A percentile compares a stretch with the other conserved stretches of the same genome.
Evolutionary conservation across 345 rosid genomes (phyloP).

Genomic region (Salix koriyanagi): DNA sequence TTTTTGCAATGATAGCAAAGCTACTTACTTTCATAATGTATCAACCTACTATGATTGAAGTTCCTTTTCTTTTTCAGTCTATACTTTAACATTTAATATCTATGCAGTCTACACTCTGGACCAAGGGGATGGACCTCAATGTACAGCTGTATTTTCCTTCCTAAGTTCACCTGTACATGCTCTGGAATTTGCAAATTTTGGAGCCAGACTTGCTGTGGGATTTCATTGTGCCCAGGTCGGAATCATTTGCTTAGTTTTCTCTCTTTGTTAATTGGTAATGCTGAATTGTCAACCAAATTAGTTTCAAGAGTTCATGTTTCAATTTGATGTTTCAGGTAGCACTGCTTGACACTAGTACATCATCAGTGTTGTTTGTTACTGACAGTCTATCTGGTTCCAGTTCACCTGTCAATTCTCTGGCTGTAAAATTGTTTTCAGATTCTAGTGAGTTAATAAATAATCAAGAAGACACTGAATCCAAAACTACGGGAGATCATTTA

Average conservation of each 20-base stretch:
- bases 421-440: conserved; percentile 37
- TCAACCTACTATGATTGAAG: neutral
- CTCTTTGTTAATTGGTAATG: conserved; percentile 1
- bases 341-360: conserved; percentile 56
- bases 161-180: conserved; percentile 53
- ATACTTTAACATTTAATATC: neutral
- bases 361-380: conserved; percentile 56
- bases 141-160: conserved; percentile 59
- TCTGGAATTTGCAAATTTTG: conserved; percentile 47
- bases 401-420: conserved; percentile 56
- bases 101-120: conserved; percentile 55
- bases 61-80: conserved; percentile 8
- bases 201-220: conserved; percentile 68
- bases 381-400: conserved; percentile 46
- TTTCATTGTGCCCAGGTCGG: conserved; percentile 74
- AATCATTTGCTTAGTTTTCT: conserved; percentile 16
- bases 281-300: neutral
- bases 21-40: neutral
- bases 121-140: conserved; percentile 59
- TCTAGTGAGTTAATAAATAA: conserved; percentile 18
- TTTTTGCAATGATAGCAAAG: neutral
- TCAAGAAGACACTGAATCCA: conserved; percentile 31
- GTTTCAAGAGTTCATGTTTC: neutral
- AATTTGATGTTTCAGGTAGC: conserved; percentile 61
- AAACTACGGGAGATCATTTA: conserved; percentile 25